Percentiles rank a stretch among this genome's conserved stretches.
Conservation (phyloP, 306 rosid species). For the Prunus mira region DNA sequence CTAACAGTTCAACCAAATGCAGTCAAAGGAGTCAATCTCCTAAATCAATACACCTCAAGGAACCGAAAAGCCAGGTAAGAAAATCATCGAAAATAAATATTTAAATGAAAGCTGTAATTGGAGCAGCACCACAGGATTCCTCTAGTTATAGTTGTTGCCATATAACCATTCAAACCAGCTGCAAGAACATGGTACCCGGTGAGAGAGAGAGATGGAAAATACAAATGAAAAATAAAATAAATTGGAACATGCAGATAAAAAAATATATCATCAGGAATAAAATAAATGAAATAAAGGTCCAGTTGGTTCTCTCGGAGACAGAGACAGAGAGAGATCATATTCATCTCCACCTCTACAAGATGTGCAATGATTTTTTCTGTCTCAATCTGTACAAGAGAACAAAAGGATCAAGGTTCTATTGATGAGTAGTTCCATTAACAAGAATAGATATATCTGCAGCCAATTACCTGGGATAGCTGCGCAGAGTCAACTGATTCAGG, state of each 20-base stretch:
- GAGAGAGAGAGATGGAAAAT: constrained; percentile 18
- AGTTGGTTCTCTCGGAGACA: background rate
- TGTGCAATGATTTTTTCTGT: constrained; percentile 93
- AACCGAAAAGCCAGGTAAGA: background rate
- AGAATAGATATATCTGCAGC: constrained; percentile 5
- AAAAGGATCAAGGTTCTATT: constrained; percentile 24
- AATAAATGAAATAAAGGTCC: background rate
- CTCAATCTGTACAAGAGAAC: constrained; percentile 63
- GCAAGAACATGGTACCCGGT: constrained; percentile 88
- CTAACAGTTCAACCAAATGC: constrained; percentile 34
- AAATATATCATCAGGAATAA: background rate
- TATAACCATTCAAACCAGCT: constrained; percentile 86
- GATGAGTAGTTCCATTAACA: constrained; percentile 9
- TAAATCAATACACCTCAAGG: constrained; percentile 2
- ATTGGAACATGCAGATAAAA: background rate
- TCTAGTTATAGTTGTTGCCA: constrained; percentile 88
- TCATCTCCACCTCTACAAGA: constrained; percentile 91
- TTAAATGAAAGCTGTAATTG: constrained; percentile 42
- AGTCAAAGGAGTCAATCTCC: constrained; percentile 17
- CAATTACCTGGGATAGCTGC: constrained; percentile 88
- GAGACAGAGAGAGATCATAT: constrained; percentile 27
- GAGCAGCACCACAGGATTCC: constrained; percentile 93
- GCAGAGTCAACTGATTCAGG: constrained; percentile 99
- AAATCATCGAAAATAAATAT: background rate
- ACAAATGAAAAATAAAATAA: background rate